Evolutionary conservation across 2,329 filamentous ascomycete genomes (phyloP).

Genomic region (Drechslera avenae): DNA sequence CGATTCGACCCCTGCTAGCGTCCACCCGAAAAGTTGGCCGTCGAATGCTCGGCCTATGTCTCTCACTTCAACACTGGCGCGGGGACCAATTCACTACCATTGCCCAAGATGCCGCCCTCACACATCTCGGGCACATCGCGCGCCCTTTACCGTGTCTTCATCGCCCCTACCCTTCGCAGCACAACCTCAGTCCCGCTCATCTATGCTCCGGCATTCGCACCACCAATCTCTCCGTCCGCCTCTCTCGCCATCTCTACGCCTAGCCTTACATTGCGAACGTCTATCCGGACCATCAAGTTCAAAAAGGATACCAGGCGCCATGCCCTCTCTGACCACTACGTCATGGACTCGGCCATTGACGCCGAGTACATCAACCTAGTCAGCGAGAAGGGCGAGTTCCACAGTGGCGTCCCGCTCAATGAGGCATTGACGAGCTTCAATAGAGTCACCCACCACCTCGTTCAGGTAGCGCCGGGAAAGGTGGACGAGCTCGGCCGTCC

Average conservation of each 20-base stretch:
- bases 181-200: constrained; percentile 24
- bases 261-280: constrained; percentile 15
- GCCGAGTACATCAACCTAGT: constrained; percentile 53
- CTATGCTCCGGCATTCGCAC: constrained; percentile 26
- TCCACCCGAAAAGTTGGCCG: constrained; percentile 1
- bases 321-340: constrained; percentile 47
- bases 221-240: constrained; percentile 11
- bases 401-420: constrained; percentile 35
- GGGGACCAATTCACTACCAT: no score
- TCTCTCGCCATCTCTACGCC: constrained; percentile 7
- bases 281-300: constrained; percentile 28
- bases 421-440: constrained; percentile 55
- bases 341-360: constrained; percentile 57
- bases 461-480: constrained; percentile 52
- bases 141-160: constrained; percentile 53
- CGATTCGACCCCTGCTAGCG: constrained; percentile 23
- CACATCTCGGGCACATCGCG: constrained; percentile 45
- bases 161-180: constrained; percentile 42
- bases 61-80: no score
- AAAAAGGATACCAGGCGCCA: constrained; percentile 42
- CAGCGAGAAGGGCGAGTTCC: constrained; percentile 47
- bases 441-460: constrained; percentile 56
- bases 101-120: constrained; percentile 33
- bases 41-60: neutral
- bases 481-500: constrained; percentile 29